A percentile compares a stretch with the other conserved stretches of the same genome.
phyloP scores from a whole-genome alignment of 169 alveolate species.

The Plasmodium yoelii region DNA sequence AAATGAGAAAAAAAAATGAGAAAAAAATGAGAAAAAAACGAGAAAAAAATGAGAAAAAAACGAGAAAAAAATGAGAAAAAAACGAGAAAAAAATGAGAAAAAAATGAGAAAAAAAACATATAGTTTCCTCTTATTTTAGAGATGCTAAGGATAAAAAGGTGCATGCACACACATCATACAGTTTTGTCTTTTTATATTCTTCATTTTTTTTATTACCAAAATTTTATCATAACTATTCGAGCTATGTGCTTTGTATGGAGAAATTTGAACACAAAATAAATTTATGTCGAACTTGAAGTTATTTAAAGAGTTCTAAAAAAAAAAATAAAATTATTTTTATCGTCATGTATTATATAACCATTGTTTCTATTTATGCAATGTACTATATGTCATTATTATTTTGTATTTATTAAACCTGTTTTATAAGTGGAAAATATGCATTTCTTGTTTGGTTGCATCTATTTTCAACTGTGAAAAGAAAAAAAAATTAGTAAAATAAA shows the following conservation, averaged over 20 bases:
- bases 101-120: background rate
- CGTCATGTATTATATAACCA: background rate
- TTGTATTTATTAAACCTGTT: conserved; percentile 10
- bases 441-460: background rate
- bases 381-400: background rate
- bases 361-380: background rate
- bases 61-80: background rate
- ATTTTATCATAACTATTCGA: conserved; percentile 11
- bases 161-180: too few relatives aligned
- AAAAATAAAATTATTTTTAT: background rate
- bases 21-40: conserved; percentile 11
- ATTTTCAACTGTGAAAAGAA: background rate
- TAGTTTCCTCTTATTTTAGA: background rate
- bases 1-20: background rate
- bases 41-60: background rate
- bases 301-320: conserved; percentile 22
- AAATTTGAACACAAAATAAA: conserved; percentile 18
- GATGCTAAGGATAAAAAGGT: too few relatives aligned
- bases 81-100: background rate
- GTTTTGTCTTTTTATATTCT: background rate
- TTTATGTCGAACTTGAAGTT: conserved; percentile 14
- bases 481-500: background rate
- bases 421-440: background rate
- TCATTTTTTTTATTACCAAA: conserved; percentile 25
- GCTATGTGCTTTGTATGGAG: background rate